Percentiles rank a stretch among this genome's conserved stretches.
These are phyloP conservation scores for Caloboletus firmus DNA, from an alignment of 1,284 basidiomycete species.

Conservation along the genomic window DNA sequence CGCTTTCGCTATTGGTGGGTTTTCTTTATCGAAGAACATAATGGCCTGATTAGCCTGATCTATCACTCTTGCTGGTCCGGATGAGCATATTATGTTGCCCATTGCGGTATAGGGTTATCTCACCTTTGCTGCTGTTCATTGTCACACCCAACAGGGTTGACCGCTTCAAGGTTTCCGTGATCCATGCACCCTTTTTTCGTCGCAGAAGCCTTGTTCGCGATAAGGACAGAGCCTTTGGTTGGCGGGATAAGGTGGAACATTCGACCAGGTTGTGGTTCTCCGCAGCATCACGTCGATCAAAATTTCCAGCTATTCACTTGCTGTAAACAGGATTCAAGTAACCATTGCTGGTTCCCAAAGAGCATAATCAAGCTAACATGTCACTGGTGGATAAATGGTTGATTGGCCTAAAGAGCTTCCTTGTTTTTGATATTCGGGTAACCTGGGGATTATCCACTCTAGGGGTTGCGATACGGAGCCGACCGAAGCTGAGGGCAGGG, in stretches of 20 bases:
- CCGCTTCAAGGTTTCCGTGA: background rate
- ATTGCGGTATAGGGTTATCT: slow-evolving; percentile 3
- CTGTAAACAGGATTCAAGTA: slow-evolving; percentile 1
- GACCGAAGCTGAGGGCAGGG: slow-evolving; percentile 33
- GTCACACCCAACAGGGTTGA: background rate
- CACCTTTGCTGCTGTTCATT: background rate
- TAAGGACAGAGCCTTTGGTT: slow-evolving; percentile 25
- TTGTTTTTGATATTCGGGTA: slow-evolving; percentile 11
- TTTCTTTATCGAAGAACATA: slow-evolving; percentile 12
- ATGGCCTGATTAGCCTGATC: slow-evolving; percentile 4
- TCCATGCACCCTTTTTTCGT: background rate
- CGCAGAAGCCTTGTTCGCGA: slow-evolving; percentile 15
- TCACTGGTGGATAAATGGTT: slow-evolving; percentile 9
- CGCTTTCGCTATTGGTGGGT: slow-evolving; percentile 32
- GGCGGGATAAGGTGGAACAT: slow-evolving; percentile 24
- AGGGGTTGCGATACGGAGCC: slow-evolving; percentile 15
- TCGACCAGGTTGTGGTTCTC: slow-evolving; percentile 8
- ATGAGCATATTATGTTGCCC: slow-evolving; percentile 5
- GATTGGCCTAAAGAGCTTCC: background rate
- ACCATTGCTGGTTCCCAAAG: slow-evolving; percentile 10
- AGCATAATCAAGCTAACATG: slow-evolving; percentile 7
- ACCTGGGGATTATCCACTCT: slow-evolving; percentile 7
- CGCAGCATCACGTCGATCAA: slow-evolving; percentile 17
- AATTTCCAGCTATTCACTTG: background rate
- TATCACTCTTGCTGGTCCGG: background rate